Percentiles rank a stretch among this genome's conserved stretches.
These are phyloP conservation scores for Capronia epimyces DNA, from an alignment of 2,329 filamentous ascomycete species.

Conservation along the genomic window DNA sequence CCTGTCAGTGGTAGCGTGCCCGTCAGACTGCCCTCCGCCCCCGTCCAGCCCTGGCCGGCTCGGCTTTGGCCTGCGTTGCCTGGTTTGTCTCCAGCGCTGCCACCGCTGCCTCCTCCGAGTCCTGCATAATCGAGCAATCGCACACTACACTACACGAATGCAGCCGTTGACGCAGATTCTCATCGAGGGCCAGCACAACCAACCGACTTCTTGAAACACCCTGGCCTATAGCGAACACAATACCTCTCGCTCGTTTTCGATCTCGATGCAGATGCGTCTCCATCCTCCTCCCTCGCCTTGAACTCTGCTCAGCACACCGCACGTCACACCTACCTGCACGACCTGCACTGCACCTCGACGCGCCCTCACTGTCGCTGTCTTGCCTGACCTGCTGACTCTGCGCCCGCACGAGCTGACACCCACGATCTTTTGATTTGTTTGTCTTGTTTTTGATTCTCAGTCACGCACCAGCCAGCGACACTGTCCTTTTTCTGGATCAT, in stretches of 20 bases:
- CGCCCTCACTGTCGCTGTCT: background rate
- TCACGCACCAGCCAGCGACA: background rate
- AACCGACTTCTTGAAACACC: background rate
- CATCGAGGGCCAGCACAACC: background rate
- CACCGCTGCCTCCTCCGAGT: background rate
- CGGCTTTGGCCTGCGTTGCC: too few species aligned
- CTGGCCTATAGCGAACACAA: background rate
- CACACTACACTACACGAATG: background rate
- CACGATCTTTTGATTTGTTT: constrained; percentile 13
- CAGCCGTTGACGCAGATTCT: background rate
- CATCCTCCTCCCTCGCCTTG: background rate
- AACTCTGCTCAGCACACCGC: background rate
- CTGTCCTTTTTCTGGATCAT: background rate
- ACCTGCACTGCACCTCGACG: background rate
- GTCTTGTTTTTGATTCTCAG: background rate
- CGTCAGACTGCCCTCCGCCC: background rate
- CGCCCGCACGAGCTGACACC: constrained; percentile 17
- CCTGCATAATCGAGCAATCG: background rate
- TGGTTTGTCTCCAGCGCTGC: too few species aligned
- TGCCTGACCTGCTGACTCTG: constrained; percentile 3
- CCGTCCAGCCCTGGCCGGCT: background rate
- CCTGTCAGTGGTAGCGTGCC: background rate
- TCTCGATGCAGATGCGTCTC: background rate
- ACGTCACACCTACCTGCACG: background rate
- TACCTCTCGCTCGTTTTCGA: background rate